These are phyloP conservation scores for Camellia sinensis DNA, from an alignment of 148 eudicot species.

Conservation along the genomic window DNA sequence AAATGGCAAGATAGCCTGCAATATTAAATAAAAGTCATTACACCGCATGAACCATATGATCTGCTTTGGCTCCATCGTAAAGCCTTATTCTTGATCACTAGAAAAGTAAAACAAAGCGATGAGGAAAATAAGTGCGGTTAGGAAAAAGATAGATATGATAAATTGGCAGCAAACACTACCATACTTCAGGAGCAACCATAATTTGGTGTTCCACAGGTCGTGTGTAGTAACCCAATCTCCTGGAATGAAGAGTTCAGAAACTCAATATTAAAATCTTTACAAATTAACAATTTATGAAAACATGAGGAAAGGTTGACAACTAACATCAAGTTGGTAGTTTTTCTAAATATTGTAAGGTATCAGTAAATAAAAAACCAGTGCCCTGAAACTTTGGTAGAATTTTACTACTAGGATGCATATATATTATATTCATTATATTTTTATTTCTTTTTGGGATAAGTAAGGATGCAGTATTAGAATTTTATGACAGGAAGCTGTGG, in stretches of 20 bases:
- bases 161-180: slow-evolving; percentile 14
- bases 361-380: too few relatives aligned
- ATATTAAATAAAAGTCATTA: slow-evolving; percentile 84
- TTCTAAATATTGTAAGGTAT: neutral
- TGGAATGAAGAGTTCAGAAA: slow-evolving; percentile 20
- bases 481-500: neutral
- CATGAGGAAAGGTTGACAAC: neutral
- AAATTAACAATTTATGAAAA: neutral
- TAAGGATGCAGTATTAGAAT: neutral
- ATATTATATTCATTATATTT: too few relatives aligned
- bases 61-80: slow-evolving; percentile 98
- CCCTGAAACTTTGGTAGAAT: too few relatives aligned
- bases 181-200: slow-evolving; percentile 98
- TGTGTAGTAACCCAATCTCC: slow-evolving; percentile 92
- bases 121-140: neutral
- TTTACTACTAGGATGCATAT: too few relatives aligned
- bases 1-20: slow-evolving; percentile 92
- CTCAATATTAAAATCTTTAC: neutral
- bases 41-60: slow-evolving; percentile 96
- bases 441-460: too few relatives aligned
- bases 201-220: slow-evolving; percentile 95
- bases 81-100: slow-evolving; percentile 87
- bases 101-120: slow-evolving; percentile 13
- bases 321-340: neutral
- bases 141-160: neutral